Base-by-base conservation (phyloP, 805 yeast genomes). In the Lipomyces orientalis region DNA sequence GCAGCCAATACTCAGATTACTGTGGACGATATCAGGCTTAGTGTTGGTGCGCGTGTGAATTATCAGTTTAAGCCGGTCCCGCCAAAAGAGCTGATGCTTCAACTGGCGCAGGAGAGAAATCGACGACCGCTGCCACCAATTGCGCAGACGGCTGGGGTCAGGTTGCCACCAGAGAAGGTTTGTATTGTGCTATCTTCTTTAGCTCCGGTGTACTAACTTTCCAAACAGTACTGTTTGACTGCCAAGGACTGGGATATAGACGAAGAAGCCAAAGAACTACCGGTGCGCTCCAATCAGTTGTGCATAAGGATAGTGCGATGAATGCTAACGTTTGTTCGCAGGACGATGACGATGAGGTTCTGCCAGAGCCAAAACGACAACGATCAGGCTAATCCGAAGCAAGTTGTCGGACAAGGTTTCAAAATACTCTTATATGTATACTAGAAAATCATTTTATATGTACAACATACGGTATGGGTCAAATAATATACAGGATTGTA, bases 61-160 rank as follows among this genome's bases (percentile, higher is more conserved):
- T 92, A 92, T 77, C 98, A 96, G 77, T 95, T 95, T 83, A 93
- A 93, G 78, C 97, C 98, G 1, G 90, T 90, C 1, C 95, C 97
- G 6, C 98, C 98, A 3, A 95, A 94, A 78, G 98, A 95, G 77
- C 81, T 94, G 72, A 79, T 95, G 71, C 81, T 95, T 78, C 97
- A 94, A 79, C 81, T 95, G 73, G 99, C 99, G 0, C 89, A 88
- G 22, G 99, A 96, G 76, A 83, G 97, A 71, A 95, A 95, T 79
- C 89, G 91, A 74, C 89, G 91, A 76, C 88, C 96, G 0, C 82
- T 95, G 62, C 99, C 99, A 4, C 90, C 95, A 4, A 93, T 95
- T 14, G 86, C 89, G 60, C 86, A 89, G 61, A 34, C 71, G 22
- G 93, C 92, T 89, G 98, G 99, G 10, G 84, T 95, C 52, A 86